Conservation (phyloP, 2,329 filamentous ascomycete species). For the Colletotrichum tanaceti region DNA sequence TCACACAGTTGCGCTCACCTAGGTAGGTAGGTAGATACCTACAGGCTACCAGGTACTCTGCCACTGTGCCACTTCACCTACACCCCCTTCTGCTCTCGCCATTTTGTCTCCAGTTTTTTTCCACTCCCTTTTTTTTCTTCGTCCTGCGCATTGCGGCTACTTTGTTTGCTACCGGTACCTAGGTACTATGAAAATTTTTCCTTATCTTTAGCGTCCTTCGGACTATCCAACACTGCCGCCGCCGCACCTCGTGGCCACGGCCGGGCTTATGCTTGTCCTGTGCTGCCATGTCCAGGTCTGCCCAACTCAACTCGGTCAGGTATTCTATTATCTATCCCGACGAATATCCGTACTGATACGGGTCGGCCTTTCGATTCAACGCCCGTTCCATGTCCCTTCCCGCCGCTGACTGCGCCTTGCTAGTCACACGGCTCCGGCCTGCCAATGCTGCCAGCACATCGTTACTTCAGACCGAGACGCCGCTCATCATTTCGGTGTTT, state of each 20-base stretch:
- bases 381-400: background rate
- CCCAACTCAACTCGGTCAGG: background rate
- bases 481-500: background rate
- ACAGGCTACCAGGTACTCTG: constrained; percentile 13
- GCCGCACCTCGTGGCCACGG: background rate
- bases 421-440: constrained; percentile 3
- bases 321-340: too few relatives aligned
- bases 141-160: constrained; percentile 19
- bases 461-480: constrained; percentile 29
- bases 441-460: constrained; percentile 19
- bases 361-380: background rate
- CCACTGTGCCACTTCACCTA: background rate
- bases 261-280: background rate
- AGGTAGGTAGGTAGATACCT: too few relatives aligned
- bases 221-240: constrained; percentile 5
- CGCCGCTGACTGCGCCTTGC: background rate
- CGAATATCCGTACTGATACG: background rate
- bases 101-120: constrained; percentile 32
- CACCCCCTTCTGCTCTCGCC: constrained; percentile 16
- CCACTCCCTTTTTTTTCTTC: background rate
- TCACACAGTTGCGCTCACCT: constrained; percentile 37
- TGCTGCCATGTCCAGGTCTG: background rate
- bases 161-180: too few relatives aligned
- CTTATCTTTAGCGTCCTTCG: constrained; percentile 39
- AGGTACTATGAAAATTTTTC: constrained; percentile 41